Percentiles rank a stretch among this genome's conserved stretches.
Evolutionary conservation across 495 filamentous ascomycete genomes (phyloP).

Genomic region (Neurospora terricola): DNA sequence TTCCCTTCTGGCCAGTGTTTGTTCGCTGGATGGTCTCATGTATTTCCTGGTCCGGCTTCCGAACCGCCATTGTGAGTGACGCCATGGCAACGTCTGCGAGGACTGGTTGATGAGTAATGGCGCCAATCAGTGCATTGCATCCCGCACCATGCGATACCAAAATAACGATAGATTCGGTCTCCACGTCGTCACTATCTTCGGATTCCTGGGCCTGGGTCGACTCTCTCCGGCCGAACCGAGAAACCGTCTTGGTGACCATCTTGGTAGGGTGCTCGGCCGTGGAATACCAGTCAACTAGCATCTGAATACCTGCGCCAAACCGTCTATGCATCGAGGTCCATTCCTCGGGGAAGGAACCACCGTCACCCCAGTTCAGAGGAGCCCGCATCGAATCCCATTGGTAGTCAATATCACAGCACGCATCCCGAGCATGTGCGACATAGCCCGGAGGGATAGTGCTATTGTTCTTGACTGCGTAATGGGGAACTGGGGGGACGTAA

Average conservation of each 20-base stretch:
- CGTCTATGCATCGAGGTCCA: constrained; percentile 91
- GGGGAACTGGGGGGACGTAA: constrained; percentile 69
- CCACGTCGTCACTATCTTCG: constrained; percentile 39
- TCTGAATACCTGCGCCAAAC: constrained; percentile 65
- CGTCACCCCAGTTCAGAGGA: constrained; percentile 70
- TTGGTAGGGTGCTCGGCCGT: constrained; percentile 39
- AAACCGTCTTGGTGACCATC: constrained; percentile 27
- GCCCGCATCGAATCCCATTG: constrained; percentile 88
- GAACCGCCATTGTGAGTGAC: constrained; percentile 80
- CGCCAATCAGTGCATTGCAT: constrained; percentile 90
- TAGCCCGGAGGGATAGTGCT: constrained; percentile 80
- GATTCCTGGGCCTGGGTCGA: constrained; percentile 3
- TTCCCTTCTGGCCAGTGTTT: constrained; percentile 16
- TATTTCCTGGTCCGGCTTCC: constrained; percentile 38
- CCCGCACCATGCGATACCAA: constrained; percentile 96
- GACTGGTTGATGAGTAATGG: constrained; percentile 78
- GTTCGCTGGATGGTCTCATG: not conserved
- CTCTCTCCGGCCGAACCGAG: constrained; percentile 14
- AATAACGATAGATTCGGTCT: constrained; percentile 70
- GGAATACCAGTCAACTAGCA: constrained; percentile 73
- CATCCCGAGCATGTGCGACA: constrained; percentile 84
- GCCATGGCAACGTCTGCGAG: constrained; percentile 83
- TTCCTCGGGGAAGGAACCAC: constrained; percentile 83
- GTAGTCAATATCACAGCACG: constrained; percentile 76
- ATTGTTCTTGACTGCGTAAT: constrained; percentile 70